Evolutionary conservation across 441 rosid genomes (phyloP).

Genomic region (Aquilaria agallochum): DNA sequence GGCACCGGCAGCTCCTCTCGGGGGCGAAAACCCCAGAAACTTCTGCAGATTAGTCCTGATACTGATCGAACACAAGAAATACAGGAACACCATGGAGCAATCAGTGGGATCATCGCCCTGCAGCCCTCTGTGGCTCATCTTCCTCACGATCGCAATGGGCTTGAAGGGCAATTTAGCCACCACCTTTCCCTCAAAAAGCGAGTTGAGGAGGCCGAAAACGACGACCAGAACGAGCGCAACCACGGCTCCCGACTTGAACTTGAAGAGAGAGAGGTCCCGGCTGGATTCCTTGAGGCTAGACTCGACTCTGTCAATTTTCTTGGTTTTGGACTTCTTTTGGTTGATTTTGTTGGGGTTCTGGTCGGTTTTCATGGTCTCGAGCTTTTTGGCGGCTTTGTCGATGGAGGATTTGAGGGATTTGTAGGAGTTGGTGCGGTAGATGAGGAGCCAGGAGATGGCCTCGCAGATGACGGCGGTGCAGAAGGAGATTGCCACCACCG

Average conservation of each 20-base stretch:
- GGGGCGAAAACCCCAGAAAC: constrained; percentile 89
- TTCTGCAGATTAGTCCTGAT: constrained; percentile 89
- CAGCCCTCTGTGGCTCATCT: constrained; percentile 89
- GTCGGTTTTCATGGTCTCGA: constrained; percentile 82
- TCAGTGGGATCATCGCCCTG: constrained; percentile 81
- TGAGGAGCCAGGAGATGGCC: constrained; percentile 86
- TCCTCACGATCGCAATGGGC: constrained; percentile 68
- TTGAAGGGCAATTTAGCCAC: constrained; percentile 91
- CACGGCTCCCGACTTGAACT: constrained; percentile 93
- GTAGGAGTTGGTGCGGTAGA: constrained; percentile 88
- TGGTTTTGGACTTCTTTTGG: constrained; percentile 68
- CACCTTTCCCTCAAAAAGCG: constrained; percentile 82
- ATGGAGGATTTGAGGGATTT: constrained; percentile 80
- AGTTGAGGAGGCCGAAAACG: constrained; percentile 76
- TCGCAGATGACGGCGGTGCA: constrained; percentile 92
- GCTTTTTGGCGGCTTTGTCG: constrained; percentile 86
- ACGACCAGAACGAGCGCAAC: constrained; percentile 80
- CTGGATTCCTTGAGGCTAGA: constrained; percentile 70
- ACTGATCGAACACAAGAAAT: constrained; percentile 81
- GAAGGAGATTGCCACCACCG: constrained; percentile 78
- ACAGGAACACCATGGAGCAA: constrained; percentile 88
- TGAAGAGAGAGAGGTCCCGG: constrained; percentile 82
- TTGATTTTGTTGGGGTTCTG: constrained; percentile 35
- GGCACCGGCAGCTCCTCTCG: constrained; percentile 59
- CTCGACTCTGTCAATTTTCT: constrained; percentile 88